Base-by-base conservation (phyloP, 352 stramenopile genomes). In the Pythium myriotylum region DNA sequence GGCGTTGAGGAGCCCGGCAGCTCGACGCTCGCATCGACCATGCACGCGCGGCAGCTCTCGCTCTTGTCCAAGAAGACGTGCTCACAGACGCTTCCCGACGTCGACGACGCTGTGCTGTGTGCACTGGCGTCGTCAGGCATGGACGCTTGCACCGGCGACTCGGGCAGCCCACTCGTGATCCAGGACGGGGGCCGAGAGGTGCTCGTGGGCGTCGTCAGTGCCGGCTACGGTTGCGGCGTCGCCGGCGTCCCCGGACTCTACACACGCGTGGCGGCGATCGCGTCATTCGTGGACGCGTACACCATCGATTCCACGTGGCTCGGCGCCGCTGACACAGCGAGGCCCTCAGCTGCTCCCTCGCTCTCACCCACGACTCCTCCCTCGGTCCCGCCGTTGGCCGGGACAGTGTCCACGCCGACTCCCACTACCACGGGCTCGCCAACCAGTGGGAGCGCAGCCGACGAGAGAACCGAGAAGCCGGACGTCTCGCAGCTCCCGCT, bases 61-160 rank as follows among this genome's bases (percentile, higher is more conserved):
- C 35, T 74, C 6, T 43, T 72, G 17, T 79, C 72, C 1, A 45
- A 60, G 17, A 20, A 41, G 5, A 50, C 46, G 29, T 77, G 68
- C 46, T 27, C 41, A 14, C 22, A 9, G 1, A 66, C 47, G 14
- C 26, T 79, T 0, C 64, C 72, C 4, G 54, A 67, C 27, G 67
- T 70, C 12, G 72, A 79, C 58, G 59, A 60, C 40, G 53, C 60
- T 20, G 57, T 72, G 20, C 40, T 79, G 14, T 79, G 72, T 54
- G 72, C 72, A 4, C 19, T 67, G 19, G 68, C 63, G 8, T 24
- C 42, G n/a, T 48, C 54, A 3, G 60, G 59, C 4, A 37, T 64
- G 13, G 72, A 79, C 23, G 68, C 72, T 27, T 79, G 72, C 45
- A 67, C 53, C 6, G 72, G 72, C 29, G 72, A 79, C 62, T 79